Evolutionary conservation across 345 rosid genomes (phyloP).

Genomic region (Crucihimalaya himalaica): DNA sequence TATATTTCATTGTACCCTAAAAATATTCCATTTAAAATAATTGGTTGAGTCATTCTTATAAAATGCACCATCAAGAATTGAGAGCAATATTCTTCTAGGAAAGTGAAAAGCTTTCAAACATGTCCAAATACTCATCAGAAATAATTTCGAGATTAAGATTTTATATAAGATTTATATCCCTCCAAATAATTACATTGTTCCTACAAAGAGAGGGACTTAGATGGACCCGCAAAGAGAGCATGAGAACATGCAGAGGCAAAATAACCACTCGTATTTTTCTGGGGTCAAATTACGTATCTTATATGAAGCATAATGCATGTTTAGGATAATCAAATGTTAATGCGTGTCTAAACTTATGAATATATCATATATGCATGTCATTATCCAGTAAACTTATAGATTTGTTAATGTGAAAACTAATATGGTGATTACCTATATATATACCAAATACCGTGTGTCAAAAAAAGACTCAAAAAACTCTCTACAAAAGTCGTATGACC

Average conservation of each 20-base stretch:
- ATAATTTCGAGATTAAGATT: neutral
- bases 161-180: neutral
- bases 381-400: neutral
- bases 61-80: neutral
- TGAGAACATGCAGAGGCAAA: neutral
- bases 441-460: constrained; percentile 21
- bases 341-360: neutral
- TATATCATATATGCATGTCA: neutral
- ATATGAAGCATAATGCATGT: neutral
- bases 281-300: neutral
- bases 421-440: neutral
- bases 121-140: neutral
- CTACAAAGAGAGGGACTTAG: neutral
- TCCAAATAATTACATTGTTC: neutral
- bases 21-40: neutral
- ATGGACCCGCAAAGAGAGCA: neutral
- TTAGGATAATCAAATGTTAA: constrained; percentile 6
- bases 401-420: neutral
- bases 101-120: constrained; percentile 12
- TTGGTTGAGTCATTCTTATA: neutral
- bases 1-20: neutral
- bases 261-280: neutral
- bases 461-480: neutral
- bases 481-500: neutral
- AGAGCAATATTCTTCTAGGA: neutral